Conservation (phyloP, 2,329 filamentous ascomycete genomes). For the Pyrenophora graminea region DNA sequence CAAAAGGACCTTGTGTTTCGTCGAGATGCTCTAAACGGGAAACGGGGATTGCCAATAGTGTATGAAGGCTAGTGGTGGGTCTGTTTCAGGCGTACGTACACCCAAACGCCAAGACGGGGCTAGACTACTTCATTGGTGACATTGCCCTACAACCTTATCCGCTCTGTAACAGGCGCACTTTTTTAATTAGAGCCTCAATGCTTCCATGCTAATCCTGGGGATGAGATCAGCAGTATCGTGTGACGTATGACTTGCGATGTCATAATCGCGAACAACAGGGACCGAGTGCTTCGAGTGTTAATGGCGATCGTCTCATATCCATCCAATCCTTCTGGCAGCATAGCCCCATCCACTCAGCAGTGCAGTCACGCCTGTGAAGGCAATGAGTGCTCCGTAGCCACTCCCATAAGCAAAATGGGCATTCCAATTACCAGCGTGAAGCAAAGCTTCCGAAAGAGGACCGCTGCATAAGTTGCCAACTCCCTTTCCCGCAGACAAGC, state of each 20-base stretch:
- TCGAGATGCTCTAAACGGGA: slow-evolving; percentile 4
- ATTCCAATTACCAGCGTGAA: slow-evolving; percentile 45
- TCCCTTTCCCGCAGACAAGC: slow-evolving; percentile 55
- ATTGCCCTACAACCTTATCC: slow-evolving; percentile 3
- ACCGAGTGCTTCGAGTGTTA: background rate
- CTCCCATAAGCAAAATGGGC: slow-evolving; percentile 50
- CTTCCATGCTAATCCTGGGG: background rate
- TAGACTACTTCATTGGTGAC: slow-evolving; percentile 11
- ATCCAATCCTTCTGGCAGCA: slow-evolving; percentile 37
- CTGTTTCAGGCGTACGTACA: slow-evolving; percentile 21
- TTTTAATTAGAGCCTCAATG: slow-evolving; percentile 5
- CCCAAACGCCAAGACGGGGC: slow-evolving; percentile 5
- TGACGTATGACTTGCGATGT: slow-evolving; percentile 1
- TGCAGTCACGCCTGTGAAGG: slow-evolving; percentile 50
- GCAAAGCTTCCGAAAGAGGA: slow-evolving; percentile 55
- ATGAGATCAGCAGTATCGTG: background rate
- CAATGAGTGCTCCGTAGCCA: slow-evolving; percentile 49
- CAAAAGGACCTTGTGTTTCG: slow-evolving; percentile 6
- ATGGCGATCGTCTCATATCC: slow-evolving; percentile 24
- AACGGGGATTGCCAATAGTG: slow-evolving; percentile 2
- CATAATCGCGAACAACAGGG: background rate
- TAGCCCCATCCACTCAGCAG: slow-evolving; percentile 37
- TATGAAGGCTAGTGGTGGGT: slow-evolving; percentile 15
- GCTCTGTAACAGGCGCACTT: slow-evolving; percentile 9
- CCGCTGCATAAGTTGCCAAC: slow-evolving; percentile 58